Evolutionary conservation across 2,329 filamentous ascomycete species (phyloP), one percentile per base, ranked within the genome.

Genomic region (Penicillium sp.): DNA sequence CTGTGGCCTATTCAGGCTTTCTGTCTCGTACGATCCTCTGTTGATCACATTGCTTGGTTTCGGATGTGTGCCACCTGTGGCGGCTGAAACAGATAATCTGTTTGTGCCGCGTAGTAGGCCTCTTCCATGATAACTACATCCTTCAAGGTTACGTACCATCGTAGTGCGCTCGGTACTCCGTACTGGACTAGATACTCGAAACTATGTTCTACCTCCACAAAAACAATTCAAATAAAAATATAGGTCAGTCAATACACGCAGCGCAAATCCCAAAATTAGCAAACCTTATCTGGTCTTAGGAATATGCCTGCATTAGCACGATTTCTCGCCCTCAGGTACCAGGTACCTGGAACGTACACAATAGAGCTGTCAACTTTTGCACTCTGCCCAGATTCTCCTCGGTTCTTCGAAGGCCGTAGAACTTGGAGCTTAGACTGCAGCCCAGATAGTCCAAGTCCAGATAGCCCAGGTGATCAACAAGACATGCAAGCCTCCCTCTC

Each of bases 301-400:
- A 46, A 34, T 25, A 47, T 46, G 51, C 6, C 36, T 60, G 57
- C 57, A 65, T 60, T 53, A 59, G 60, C 49, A 58, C 57, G 48
- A 48, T 54, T 49, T 16, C 47, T 21, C 19, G 1, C 33, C 33
- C 21, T 33, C 10, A 41, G 44, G 43, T 21, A 50, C 57, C 58
- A 64, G 53, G 56, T 57, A 48, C 53, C 33, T 47, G 55, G 57
- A 39, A 41, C 34, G 19, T 33, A 21, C 38, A 44, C 21, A 33
- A 48, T 44, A 27, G 44, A 50, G 54, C 60, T 64, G 61, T 63
- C 39, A 58, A 60, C 39, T 60, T 41, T 50, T 11, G 50, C 40
- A 46, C 52, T 16, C 34, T 59, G 61, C 60, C 60, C 55, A 59
- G 50, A 60, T 53, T 53, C 58, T 27, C 60, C 47, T 55, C 40